Evolutionary conservation across 192 early-diverging fungal genomes (phyloP).

Genomic region (Anaeromyces robustus): DNA sequence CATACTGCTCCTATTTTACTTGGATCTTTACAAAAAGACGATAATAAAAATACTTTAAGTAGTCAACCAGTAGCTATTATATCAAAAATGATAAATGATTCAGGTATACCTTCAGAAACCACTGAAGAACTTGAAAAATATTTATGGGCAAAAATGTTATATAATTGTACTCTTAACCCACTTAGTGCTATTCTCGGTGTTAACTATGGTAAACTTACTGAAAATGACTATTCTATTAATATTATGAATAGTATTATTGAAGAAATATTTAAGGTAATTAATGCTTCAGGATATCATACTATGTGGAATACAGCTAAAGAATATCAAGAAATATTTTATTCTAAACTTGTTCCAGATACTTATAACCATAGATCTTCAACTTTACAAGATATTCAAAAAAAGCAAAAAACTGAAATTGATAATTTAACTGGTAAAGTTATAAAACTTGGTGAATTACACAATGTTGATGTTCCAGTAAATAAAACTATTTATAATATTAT

Average conservation of each 20-base stretch:
- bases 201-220: not conserved
- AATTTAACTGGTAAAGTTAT: not conserved
- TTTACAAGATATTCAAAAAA: not conserved
- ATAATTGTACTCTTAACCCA: not conserved
- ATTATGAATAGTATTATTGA: not conserved
- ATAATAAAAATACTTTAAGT: not conserved
- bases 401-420: not conserved
- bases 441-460: not conserved
- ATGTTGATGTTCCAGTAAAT: not conserved
- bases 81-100: not conserved
- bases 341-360: not conserved
- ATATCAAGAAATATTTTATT: not conserved
- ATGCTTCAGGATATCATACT: not conserved
- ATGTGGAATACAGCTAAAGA: not conserved
- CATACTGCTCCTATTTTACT: not conserved
- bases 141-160: not conserved
- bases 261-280: not conserved
- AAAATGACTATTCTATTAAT: not conserved
- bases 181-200: not conserved
- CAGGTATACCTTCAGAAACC: not conserved
- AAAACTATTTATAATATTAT: not conserved
- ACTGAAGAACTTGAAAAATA: not conserved
- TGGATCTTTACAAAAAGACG: not conserved
- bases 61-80: not conserved
- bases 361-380: not conserved